Conservation (phyloP, 2,329 filamentous ascomycete genomes). For the Dactylellina leptospora region DNA sequence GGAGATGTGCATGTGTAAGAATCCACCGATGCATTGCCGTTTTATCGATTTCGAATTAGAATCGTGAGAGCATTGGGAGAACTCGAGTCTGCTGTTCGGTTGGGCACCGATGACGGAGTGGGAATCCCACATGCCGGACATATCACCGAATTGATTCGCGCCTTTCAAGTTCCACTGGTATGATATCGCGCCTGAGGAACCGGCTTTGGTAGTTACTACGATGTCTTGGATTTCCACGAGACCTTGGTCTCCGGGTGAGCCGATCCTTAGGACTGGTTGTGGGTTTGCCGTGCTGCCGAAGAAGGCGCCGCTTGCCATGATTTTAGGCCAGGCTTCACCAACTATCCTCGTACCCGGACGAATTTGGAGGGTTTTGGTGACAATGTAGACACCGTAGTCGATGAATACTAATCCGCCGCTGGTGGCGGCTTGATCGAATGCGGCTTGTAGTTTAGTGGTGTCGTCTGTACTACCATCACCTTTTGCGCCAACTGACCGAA, state of each 20-base stretch:
- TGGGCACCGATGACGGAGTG: slow-evolving; percentile 28
- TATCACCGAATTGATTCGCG: background rate
- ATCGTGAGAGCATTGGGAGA: slow-evolving; percentile 12
- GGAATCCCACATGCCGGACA: slow-evolving; percentile 20
- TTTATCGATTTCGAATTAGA: background rate
- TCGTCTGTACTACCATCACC: slow-evolving; percentile 90
- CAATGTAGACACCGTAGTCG: slow-evolving; percentile 64
- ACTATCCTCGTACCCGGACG: slow-evolving; percentile 62
- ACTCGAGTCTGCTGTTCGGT: slow-evolving; percentile 15
- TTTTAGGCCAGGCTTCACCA: slow-evolving; percentile 60
- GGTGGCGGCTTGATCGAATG: slow-evolving; percentile 69
- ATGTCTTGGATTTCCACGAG: slow-evolving; percentile 28
- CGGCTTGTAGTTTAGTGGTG: slow-evolving; percentile 81
- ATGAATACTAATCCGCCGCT: slow-evolving; percentile 65
- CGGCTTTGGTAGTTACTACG: slow-evolving; percentile 18
- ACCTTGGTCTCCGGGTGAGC: slow-evolving; percentile 4
- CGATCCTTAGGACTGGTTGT: slow-evolving; percentile 20
- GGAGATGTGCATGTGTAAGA: slow-evolving; percentile 28
- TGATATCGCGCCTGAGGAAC: slow-evolving; percentile 27
- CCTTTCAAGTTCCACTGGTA: slow-evolving; percentile 38
- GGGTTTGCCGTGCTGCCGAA: slow-evolving; percentile 40
- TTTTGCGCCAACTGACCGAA: slow-evolving; percentile 82
- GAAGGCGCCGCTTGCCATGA: slow-evolving; percentile 56
- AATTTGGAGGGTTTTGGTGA: slow-evolving; percentile 64
- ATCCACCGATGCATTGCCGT: slow-evolving; percentile 18